Conservation (phyloP, 768 basidiomycete species). For the Suillus subaureus region DNA sequence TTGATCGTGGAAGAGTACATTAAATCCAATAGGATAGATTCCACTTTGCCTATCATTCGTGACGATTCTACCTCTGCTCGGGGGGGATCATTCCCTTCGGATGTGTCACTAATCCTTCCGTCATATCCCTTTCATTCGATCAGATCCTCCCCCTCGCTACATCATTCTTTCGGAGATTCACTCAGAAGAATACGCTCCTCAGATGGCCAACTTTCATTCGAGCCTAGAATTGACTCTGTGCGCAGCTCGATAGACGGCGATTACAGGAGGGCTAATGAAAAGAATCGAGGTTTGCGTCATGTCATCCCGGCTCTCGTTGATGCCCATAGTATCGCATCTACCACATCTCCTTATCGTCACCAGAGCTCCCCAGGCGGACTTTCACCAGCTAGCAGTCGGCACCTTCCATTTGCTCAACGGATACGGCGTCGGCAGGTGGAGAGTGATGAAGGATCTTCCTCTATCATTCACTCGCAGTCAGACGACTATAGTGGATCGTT, state of each 20-base stretch:
- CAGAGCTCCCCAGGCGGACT: conserved; percentile 31
- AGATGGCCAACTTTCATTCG: conserved; percentile 59
- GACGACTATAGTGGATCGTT: conserved; percentile 39
- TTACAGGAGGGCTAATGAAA: conserved; percentile 45
- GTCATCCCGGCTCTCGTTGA: conserved; percentile 31
- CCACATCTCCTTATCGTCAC: conserved; percentile 35
- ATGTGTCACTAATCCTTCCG: conserved; percentile 9
- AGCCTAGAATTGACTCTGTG: conserved; percentile 52
- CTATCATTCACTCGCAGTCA: conserved; percentile 47
- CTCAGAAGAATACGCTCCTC: conserved; percentile 40
- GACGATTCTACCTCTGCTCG: conserved; percentile 34
- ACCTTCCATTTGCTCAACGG: conserved; percentile 40
- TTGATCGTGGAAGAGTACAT: conserved; percentile 69
- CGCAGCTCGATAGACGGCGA: conserved; percentile 51
- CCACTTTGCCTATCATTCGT: conserved; percentile 46
- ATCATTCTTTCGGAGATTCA: conserved; percentile 43
- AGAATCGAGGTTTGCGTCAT: conserved; percentile 27
- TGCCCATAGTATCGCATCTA: conserved; percentile 36
- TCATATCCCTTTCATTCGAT: conserved; percentile 13
- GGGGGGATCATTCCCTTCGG: conserved; percentile 9
- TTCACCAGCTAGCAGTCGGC: conserved; percentile 48
- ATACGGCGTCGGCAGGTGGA: conserved; percentile 36
- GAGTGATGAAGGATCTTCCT: conserved; percentile 53
- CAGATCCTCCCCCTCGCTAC: conserved; percentile 35
- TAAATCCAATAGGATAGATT: conserved; percentile 37